Conservation (phyloP, 257 asterid species). For the Rhazya stricta region DNA sequence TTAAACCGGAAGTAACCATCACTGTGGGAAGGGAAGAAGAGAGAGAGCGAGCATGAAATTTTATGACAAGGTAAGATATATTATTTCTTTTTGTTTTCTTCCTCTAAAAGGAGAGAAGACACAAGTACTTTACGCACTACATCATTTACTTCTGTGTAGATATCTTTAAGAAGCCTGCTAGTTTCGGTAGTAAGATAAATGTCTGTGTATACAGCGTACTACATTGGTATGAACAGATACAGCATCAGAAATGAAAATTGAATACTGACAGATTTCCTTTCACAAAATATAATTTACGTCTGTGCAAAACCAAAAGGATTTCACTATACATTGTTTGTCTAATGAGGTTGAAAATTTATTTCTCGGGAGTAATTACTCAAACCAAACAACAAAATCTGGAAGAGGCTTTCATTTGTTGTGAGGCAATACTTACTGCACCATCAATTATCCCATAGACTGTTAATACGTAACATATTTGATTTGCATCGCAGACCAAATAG, state of each 20-base stretch:
- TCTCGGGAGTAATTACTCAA: background rate
- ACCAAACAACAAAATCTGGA: conserved; percentile 7
- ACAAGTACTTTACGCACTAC: background rate
- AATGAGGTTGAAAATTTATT: background rate
- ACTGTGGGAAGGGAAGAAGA: background rate
- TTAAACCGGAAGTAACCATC: background rate
- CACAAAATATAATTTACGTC: background rate
- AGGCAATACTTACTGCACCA: conserved; percentile 56
- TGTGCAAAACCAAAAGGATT: background rate
- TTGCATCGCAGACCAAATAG: conserved; percentile 76
- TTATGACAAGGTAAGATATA: background rate
- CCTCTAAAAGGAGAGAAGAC: background rate
- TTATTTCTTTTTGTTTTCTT: background rate
- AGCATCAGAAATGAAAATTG: background rate
- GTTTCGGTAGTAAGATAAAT: background rate
- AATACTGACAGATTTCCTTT: background rate
- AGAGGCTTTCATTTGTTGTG: conserved; percentile 10
- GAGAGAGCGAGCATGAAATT: no score
- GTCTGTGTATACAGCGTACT: background rate
- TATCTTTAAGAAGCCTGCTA: background rate
- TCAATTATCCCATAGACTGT: conserved; percentile 63
- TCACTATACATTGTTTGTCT: background rate
- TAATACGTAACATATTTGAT: conserved; percentile 56
- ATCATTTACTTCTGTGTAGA: background rate
- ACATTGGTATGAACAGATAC: no score